Conservation (phyloP, 1,139 yeast genomes). For the Dujonia santamariae region DNA sequence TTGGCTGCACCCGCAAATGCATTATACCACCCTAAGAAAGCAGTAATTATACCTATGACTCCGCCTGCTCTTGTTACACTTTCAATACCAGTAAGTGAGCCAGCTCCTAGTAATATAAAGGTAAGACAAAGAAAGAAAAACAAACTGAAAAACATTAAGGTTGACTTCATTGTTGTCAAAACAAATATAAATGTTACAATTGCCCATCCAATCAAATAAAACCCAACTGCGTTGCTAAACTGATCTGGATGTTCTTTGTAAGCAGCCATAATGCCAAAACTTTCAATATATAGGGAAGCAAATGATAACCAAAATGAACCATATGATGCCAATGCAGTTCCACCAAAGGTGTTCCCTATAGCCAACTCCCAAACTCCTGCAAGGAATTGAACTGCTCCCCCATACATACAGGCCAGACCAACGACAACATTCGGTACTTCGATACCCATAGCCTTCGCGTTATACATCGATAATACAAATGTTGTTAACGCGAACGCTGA, state of each 20-base stretch:
- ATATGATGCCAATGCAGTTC: slow-evolving; percentile 38
- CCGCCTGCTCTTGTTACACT: slow-evolving; percentile 41
- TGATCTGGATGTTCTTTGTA: slow-evolving; percentile 39
- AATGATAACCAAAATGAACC: slow-evolving; percentile 44
- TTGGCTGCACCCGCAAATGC: slow-evolving; percentile 35
- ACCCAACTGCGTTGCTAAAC: slow-evolving; percentile 36
- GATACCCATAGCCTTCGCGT: slow-evolving; percentile 42
- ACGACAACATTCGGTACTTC: slow-evolving; percentile 35
- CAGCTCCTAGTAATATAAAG: slow-evolving; percentile 41
- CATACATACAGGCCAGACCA: slow-evolving; percentile 42
- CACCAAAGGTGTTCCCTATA: slow-evolving; percentile 39
- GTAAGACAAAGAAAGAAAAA: slow-evolving; percentile 37
- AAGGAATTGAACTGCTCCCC: slow-evolving; percentile 45
- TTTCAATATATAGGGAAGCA: slow-evolving; percentile 31
- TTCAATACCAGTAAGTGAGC: slow-evolving; percentile 31
- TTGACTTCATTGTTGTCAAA: slow-evolving; percentile 41
- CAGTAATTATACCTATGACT: slow-evolving; percentile 38
- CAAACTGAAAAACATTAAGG: slow-evolving; percentile 36
- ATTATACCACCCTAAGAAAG: slow-evolving; percentile 41
- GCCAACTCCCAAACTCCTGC: slow-evolving; percentile 54
- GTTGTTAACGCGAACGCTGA: slow-evolving; percentile 52
- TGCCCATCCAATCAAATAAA: slow-evolving; percentile 45
- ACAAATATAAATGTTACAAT: slow-evolving; percentile 40
- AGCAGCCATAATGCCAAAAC: slow-evolving; percentile 57
- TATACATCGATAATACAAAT: slow-evolving; percentile 42